phyloP scores from a whole-genome alignment of 2,329 filamentous ascomycete species.

The Nannizzia gypsea region DNA sequence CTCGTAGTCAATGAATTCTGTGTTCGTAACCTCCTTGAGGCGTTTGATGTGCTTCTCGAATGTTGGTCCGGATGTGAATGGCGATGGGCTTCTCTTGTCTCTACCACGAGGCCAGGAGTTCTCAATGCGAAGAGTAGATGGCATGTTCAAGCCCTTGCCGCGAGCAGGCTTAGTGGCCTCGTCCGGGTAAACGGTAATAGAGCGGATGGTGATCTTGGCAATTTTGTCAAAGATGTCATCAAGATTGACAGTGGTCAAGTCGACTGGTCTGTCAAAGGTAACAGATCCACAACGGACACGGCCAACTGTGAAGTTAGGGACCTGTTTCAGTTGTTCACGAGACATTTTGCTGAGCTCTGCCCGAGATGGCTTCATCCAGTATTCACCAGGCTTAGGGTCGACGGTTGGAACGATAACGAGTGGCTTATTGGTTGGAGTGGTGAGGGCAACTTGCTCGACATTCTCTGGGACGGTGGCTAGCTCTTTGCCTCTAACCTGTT shows the following conservation, averaged over 20 bases:
- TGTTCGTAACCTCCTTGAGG: constrained; percentile 66
- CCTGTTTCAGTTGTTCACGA: constrained; percentile 61
- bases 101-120: constrained; percentile 80
- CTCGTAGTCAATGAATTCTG: constrained; percentile 72
- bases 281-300: constrained; percentile 71
- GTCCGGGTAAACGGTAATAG: constrained; percentile 75
- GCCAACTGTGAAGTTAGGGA: constrained; percentile 68
- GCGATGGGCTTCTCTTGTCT: constrained; percentile 45
- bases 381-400: constrained; percentile 56
- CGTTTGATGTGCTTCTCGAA: constrained; percentile 73
- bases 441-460: constrained; percentile 39
- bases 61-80: constrained; percentile 50
- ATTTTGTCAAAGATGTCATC: constrained; percentile 69
- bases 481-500: constrained; percentile 62
- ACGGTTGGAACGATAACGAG: constrained; percentile 21
- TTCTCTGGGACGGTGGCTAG: constrained; percentile 64
- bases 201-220: constrained; percentile 63
- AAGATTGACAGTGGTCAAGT: constrained; percentile 66
- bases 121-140: constrained; percentile 73
- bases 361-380: constrained; percentile 72
- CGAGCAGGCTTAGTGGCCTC: constrained; percentile 65
- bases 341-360: constrained; percentile 70
- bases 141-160: constrained; percentile 85
- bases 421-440: constrained; percentile 28
- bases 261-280: constrained; percentile 68